Percentiles rank a stretch among this genome's conserved stretches.
phyloP scores from a whole-genome alignment of 2,329 filamentous ascomycete species.

The Calonectria crousiana region DNA sequence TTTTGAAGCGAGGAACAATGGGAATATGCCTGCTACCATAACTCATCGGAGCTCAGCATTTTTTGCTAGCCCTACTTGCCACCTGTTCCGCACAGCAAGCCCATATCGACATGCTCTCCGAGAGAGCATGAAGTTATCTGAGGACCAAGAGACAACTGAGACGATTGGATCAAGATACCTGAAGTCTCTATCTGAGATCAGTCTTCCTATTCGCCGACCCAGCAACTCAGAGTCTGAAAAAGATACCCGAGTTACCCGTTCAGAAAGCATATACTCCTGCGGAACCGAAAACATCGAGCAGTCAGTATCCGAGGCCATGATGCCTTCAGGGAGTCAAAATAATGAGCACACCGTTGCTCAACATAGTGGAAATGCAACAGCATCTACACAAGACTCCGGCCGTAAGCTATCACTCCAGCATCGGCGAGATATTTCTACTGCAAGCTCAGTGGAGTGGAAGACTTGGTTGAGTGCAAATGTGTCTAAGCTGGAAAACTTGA shows the following conservation, averaged over 20 bases:
- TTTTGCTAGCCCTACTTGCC: conserved; percentile 63
- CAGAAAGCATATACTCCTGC: conserved; percentile 64
- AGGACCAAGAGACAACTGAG: conserved; percentile 40
- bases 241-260: conserved; percentile 53
- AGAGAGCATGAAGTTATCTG: conserved; percentile 57
- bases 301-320: background rate
- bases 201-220: conserved; percentile 54
- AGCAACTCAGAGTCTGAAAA: conserved; percentile 56
- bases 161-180: conserved; percentile 53
- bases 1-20: conserved; percentile 7
- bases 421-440: conserved; percentile 54
- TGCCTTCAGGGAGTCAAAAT: background rate
- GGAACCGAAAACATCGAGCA: conserved; percentile 39
- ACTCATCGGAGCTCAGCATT: conserved; percentile 61
- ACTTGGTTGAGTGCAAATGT: conserved; percentile 65
- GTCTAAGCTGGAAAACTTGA: conserved; percentile 56
- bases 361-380: conserved; percentile 25
- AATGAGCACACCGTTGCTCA: background rate
- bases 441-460: conserved; percentile 67
- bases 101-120: conserved; percentile 67
- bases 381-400: conserved; percentile 4
- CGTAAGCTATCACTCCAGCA: conserved; percentile 42
- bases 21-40: conserved; percentile 44
- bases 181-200: conserved; percentile 55
- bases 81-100: conserved; percentile 66